Conservation (phyloP, 2,329 filamentous ascomycete species). For the Myriosclerotinia duriaeana region DNA sequence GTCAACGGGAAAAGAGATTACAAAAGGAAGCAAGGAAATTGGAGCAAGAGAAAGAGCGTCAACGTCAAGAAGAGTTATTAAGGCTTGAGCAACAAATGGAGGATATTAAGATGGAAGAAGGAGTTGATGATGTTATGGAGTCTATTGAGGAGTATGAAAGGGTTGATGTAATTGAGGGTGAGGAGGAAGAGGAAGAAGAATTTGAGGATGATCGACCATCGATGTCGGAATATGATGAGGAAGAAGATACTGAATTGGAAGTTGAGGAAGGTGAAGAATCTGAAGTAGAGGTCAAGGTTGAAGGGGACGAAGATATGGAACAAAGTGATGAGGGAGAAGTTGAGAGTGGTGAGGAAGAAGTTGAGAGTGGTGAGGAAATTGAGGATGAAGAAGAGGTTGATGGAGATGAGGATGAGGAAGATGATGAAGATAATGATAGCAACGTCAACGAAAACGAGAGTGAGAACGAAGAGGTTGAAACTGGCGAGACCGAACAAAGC, state of each 20-base stretch:
- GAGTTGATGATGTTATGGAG: constrained; percentile 8
- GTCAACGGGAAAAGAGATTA: constrained; percentile 10
- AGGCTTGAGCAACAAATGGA: constrained; percentile 17
- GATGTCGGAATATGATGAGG: constrained; percentile 9
- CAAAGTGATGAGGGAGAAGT: background rate
- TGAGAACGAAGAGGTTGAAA: background rate
- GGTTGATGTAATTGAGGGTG: constrained; percentile 2
- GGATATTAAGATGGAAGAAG: constrained; percentile 10
- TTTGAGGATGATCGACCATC: constrained; percentile 18
- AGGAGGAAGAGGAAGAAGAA: constrained; percentile 16
- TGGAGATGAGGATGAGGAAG: background rate
- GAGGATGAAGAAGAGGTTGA: constrained; percentile 3
- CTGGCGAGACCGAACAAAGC: background rate
- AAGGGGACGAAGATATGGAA: background rate
- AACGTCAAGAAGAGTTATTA: constrained; percentile 1
- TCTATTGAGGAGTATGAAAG: constrained; percentile 17
- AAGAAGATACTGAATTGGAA: constrained; percentile 9
- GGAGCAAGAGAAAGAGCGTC: constrained; percentile 13
- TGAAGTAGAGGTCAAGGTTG: background rate
- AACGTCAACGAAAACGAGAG: background rate
- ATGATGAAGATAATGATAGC: background rate
- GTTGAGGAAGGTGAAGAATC: background rate
- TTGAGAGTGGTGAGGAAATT: background rate
- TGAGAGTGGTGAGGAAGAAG: background rate
- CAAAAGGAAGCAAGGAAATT: constrained; percentile 11